Evolutionary conservation across 2,329 filamentous ascomycete genomes (phyloP), one percentile per base, ranked within the genome.

Genomic region (Domatiomyces globalis): DNA sequence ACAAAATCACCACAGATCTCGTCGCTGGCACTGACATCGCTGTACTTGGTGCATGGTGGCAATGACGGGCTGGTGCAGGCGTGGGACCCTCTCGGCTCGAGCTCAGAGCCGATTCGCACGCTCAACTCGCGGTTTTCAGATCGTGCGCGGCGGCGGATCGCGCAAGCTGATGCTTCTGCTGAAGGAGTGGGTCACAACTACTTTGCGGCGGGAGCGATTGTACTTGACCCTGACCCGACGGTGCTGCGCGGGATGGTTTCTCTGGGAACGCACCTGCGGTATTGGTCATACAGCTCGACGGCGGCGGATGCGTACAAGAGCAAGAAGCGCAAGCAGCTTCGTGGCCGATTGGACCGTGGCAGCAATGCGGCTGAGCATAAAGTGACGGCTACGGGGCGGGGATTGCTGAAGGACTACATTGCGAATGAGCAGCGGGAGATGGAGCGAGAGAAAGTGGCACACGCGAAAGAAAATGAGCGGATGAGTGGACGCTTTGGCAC

Each of bases 41-140:
- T 98, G 15, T 94, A 94, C 63, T 70, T 98, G 15, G 85, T 96
- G 5, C 87, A 95, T 65, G 92, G 92, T 48, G 92, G 92, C 22
- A 95, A 85, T 59, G 92, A 98, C 67, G 90, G 92, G 0, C 77
- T 96, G 2, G 90, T 95, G 4, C 92, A 96, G 66, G 86, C 88
- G 5, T 98, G 92, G 92, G 92, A 98, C 69, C 86, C 85, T n/a
- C 72, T 98, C 46, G 87, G 83, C 1, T 96, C 90, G 1, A 84
- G 77, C 0, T 68, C 76, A 17, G 80, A 83, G 18, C 87, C 92
- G 0, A 77, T 96, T 49, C 81, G 88, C 42, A 96, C 88, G 0
- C 73, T 98, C 50, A 89, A 94, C 63, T 87, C 87, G 2, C 81
- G 85, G 12, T 88, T 90, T 58, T 85, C 85, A 1, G 83, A 85